Evolutionary conservation across 495 filamentous ascomycete genomes (phyloP).

Genomic region (Saxophila tyrrhenica): DNA sequence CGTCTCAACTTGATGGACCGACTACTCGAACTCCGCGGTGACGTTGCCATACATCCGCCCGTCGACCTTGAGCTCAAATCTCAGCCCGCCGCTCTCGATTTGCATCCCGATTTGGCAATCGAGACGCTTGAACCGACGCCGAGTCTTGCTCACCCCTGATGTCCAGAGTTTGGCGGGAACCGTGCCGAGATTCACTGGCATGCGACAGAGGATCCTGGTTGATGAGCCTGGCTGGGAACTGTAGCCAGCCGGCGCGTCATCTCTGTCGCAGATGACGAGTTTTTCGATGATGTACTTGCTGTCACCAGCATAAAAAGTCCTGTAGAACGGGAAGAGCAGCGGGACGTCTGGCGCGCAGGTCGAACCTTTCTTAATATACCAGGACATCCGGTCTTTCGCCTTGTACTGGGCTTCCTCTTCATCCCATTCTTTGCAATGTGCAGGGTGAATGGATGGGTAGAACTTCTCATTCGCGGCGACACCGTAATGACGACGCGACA

Average conservation of each 20-base stretch:
- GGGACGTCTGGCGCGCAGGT: conserved; percentile 44
- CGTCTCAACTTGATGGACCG: too few species aligned
- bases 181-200: conserved; percentile 55
- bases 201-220: conserved; percentile 44
- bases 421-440: conserved; percentile 56
- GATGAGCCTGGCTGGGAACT: conserved; percentile 35
- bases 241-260: conserved; percentile 42
- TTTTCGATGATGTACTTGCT: conserved; percentile 57
- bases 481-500: conserved; percentile 34
- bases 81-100: conserved; percentile 56
- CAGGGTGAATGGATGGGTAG: conserved; percentile 54
- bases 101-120: conserved; percentile 64
- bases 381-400: conserved; percentile 64
- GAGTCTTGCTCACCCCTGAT: conserved; percentile 49
- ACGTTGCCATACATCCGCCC: conserved; percentile 58
- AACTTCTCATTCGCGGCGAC: conserved; percentile 38
- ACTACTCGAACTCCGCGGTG: conserved; percentile 52
- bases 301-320: conserved; percentile 56
- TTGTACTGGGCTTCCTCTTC: conserved; percentile 64
- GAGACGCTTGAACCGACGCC: conserved; percentile 57
- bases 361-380: conserved; percentile 59
- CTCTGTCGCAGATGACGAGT: conserved; percentile 55
- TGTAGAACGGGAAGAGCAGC: conserved; percentile 61
- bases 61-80: conserved; percentile 61
- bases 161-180: conserved; percentile 55